Evolutionary conservation across 139 green algal species (phyloP).

Genomic region (Choricystis sp.): DNA sequence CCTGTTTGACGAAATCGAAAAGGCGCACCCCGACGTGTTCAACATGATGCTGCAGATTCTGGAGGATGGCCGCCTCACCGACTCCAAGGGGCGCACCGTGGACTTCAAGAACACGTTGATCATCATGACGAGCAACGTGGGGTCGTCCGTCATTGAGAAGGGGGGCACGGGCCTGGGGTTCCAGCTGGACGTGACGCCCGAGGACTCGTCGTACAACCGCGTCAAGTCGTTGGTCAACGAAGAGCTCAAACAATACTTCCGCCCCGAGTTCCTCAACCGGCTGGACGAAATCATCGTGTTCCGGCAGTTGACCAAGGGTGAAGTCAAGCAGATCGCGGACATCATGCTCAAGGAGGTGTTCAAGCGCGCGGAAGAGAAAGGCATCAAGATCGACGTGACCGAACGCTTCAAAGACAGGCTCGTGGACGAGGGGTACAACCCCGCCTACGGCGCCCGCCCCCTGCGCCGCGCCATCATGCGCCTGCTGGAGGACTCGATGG

Average conservation of each 20-base stretch:
- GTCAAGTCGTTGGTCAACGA: conserved; percentile 98
- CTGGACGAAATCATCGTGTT: conserved; percentile 99
- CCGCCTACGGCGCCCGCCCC: conserved; percentile 89
- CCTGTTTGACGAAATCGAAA: conserved; percentile 99
- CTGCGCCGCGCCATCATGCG: conserved; percentile 97
- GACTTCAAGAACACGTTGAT: conserved; percentile 99
- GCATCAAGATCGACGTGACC: conserved; percentile 88
- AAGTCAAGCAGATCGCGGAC: conserved; percentile 97
- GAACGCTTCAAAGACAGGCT: conserved; percentile 61
- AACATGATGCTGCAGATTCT: conserved; percentile 99
- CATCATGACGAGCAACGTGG: conserved; percentile 99
- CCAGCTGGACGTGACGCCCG: conserved; percentile 32
- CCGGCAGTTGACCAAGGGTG: conserved; percentile 92
- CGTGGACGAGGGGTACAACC: conserved; percentile 98
- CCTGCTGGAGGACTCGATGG: conserved; percentile 91
- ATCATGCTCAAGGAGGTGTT: conserved; percentile 96
- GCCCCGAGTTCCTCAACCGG: conserved; percentile 95
- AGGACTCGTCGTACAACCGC: conserved; percentile 43
- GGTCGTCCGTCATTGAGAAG: conserved; percentile 91
- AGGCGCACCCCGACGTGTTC: conserved; percentile 99
- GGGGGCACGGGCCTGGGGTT: conserved; percentile 67
- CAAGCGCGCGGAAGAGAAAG: conserved; percentile 80
- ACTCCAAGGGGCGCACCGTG: conserved; percentile 82
- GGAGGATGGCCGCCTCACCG: conserved; percentile 81
- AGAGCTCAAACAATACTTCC: conserved; percentile 99